phyloP scores from a whole-genome alignment of 2,329 filamentous ascomycete species.

The Ophiostoma fasciatum region DNA sequence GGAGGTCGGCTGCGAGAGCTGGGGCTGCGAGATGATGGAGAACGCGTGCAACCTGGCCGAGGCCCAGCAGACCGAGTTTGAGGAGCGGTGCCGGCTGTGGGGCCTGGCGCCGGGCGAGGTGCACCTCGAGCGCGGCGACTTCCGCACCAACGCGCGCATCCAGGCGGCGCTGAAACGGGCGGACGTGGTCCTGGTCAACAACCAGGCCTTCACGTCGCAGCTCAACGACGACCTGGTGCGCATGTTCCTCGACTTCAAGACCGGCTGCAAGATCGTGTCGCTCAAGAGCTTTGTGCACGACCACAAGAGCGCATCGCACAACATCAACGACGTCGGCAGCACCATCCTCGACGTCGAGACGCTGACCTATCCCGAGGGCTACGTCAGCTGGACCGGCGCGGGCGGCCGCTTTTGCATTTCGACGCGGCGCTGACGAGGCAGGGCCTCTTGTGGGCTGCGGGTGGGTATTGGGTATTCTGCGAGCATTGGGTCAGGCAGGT shows the following conservation, averaged over 20 bases:
- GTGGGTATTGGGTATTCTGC: too few species aligned
- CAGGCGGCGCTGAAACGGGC: slow-evolving; percentile 62
- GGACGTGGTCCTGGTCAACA: slow-evolving; percentile 95
- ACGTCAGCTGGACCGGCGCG: slow-evolving; percentile 85
- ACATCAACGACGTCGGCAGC: slow-evolving; percentile 62
- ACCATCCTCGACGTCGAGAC: slow-evolving; percentile 68
- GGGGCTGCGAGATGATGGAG: slow-evolving; percentile 93
- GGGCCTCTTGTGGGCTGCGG: too few species aligned
- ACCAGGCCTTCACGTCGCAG: slow-evolving; percentile 83
- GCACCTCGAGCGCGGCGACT: slow-evolving; percentile 71
- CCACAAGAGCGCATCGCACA: slow-evolving; percentile 61
- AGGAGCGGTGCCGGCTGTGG: slow-evolving; percentile 77
- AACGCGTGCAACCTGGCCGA: slow-evolving; percentile 75
- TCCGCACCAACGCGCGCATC: slow-evolving; percentile 58
- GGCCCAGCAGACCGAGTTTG: slow-evolving; percentile 69
- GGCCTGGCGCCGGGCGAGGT: slow-evolving; percentile 67
- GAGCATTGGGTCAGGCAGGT: too few species aligned
- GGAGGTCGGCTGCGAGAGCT: slow-evolving; percentile 85
- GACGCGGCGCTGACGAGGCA: slow-evolving; percentile 54
- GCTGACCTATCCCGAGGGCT: slow-evolving; percentile 45
- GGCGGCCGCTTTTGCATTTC: slow-evolving; percentile 82
- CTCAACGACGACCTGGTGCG: slow-evolving; percentile 75
- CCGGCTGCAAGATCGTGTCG: slow-evolving; percentile 78
- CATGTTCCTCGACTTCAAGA: slow-evolving; percentile 87
- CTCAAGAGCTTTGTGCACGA: slow-evolving; percentile 82